phyloP scores from a whole-genome alignment of 2,329 filamentous ascomycete genomes.

The Aspergillus thermomutatus region DNA sequence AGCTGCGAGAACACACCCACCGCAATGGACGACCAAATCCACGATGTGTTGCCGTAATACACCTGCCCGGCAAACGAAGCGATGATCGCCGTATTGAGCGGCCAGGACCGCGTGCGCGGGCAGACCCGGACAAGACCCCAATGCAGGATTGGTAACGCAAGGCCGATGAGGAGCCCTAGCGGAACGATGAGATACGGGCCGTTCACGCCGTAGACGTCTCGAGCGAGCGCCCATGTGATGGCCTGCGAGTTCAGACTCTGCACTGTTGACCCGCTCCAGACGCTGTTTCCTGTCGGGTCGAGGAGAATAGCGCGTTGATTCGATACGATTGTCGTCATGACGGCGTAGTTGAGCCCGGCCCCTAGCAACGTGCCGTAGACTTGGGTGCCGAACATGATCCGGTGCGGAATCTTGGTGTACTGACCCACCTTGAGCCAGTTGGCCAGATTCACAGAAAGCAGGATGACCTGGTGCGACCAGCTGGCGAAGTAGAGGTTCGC shows the following conservation, averaged over 20 bases:
- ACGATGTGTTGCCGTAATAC: conserved; percentile 19
- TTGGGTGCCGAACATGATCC: conserved; percentile 55
- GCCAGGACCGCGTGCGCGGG: conserved; percentile 11
- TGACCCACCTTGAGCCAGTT: conserved; percentile 19
- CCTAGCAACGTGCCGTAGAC: conserved; percentile 56
- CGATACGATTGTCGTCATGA: conserved; percentile 55
- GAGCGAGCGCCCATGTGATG: conserved; percentile 47
- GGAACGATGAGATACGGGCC: conserved; percentile 49
- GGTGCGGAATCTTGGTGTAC: conserved; percentile 53
- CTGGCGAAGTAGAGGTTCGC: conserved; percentile 26
- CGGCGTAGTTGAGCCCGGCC: conserved; percentile 52
- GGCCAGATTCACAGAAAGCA: conserved; percentile 22
- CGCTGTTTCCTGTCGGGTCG: conserved; percentile 45
- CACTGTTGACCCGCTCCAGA: conserved; percentile 53
- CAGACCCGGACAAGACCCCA: conserved; percentile 24
- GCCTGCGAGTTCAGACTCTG: conserved; percentile 42
- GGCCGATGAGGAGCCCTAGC: conserved; percentile 50
- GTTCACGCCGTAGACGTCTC: conserved; percentile 51
- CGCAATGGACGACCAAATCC: conserved; percentile 18
- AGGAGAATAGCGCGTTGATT: conserved; percentile 48
- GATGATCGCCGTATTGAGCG: conserved; percentile 19
- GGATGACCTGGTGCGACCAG: conserved; percentile 28
- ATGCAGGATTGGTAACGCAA: conserved; percentile 44
- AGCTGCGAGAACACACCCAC: conserved; percentile 28
- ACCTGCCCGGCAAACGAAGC: conserved; percentile 9